Base-by-base conservation (phyloP, 176 grass and related monocot genomes). In the Echinochloa phyllopogon region DNA sequence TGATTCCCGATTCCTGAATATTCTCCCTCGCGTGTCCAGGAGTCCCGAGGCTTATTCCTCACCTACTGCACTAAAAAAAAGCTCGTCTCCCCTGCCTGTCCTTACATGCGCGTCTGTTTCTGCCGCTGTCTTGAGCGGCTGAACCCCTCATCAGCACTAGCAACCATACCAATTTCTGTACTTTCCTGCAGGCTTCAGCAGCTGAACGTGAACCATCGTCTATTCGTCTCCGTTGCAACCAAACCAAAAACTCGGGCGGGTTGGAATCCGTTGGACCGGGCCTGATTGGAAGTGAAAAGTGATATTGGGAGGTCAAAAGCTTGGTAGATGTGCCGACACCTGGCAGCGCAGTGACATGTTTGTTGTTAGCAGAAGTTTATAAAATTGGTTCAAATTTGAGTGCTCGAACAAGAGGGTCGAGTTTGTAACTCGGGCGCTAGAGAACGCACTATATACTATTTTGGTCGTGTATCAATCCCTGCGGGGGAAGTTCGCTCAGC, bases 41-140 rank as follows among this genome's bases (percentile, higher is more conserved):
- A 86, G 53, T 3, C 27, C 39, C 36, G 77, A 55, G 58, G 36
- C 37, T 10, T n/a, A 5, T 66, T 29, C 56, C 43, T 53, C 61
- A 77, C 72, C 77, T 16, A 25, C 37, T 63, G 14, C 78, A 6
- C 13, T 77, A 55, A 8, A 52, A 7, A 66, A 47, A 48, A 18
- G 38, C 13, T 8, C 15, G n/a, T 37, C 53, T 50, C 14, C 60
- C 23, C 66, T 42, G 41, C n/a, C 71, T 86, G 84, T 90, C 84
- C 16, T 72, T 8, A 6, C 61, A 23, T 23, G 40, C 3, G n/a
- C 17, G 79, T 86, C 60, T 78, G 65, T 49, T 59, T 73, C 33
- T 58, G 56, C 72, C 39, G 25, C 12, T 56, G 83, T 86, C 88
- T 43, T 82, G 42, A 64, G 36, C 69, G n/a, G 29, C 29, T 33